phyloP scores from a whole-genome alignment of 2,329 filamentous ascomycete genomes.

The Xylariaceae sp. region DNA sequence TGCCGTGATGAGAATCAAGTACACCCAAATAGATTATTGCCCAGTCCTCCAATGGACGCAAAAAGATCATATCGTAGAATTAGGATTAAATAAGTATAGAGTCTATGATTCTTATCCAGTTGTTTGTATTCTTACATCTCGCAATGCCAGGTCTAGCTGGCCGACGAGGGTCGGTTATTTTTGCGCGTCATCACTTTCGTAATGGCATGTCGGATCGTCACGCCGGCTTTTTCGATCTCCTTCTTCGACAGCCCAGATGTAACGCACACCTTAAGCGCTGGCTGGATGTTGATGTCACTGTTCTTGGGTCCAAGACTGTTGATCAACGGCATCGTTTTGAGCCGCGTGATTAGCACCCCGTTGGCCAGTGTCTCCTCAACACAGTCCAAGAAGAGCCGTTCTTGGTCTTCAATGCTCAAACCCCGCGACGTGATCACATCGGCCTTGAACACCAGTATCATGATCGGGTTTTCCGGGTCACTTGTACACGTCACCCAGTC shows the following conservation, averaged over 20 bases:
- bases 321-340: slow-evolving; percentile 72
- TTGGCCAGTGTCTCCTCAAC: slow-evolving; percentile 96
- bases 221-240: slow-evolving; percentile 91
- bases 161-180: slow-evolving; percentile 44
- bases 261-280: slow-evolving; percentile 87
- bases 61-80: no score
- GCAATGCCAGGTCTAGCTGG: slow-evolving; percentile 26
- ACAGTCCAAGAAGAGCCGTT: slow-evolving; percentile 78
- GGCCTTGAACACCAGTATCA: slow-evolving; percentile 78
- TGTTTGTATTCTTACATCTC: slow-evolving; percentile 8
- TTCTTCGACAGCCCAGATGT: slow-evolving; percentile 86
- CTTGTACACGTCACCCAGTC: slow-evolving; percentile 89
- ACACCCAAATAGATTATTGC: no score
- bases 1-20: no score
- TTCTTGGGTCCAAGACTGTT: slow-evolving; percentile 62
- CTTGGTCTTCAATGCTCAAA: slow-evolving; percentile 71
- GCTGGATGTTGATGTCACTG: slow-evolving; percentile 64
- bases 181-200: slow-evolving; percentile 81
- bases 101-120: no score
- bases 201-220: slow-evolving; percentile 83
- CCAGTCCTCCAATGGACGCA: no score
- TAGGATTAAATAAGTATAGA: no score
- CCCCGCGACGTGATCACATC: slow-evolving; percentile 71
- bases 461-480: slow-evolving; percentile 76
- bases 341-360: slow-evolving; percentile 80